Percentiles rank a stretch among this genome's conserved stretches.
Evolutionary conservation across 345 rosid species (phyloP).

Genomic region (Punica granatum): DNA sequence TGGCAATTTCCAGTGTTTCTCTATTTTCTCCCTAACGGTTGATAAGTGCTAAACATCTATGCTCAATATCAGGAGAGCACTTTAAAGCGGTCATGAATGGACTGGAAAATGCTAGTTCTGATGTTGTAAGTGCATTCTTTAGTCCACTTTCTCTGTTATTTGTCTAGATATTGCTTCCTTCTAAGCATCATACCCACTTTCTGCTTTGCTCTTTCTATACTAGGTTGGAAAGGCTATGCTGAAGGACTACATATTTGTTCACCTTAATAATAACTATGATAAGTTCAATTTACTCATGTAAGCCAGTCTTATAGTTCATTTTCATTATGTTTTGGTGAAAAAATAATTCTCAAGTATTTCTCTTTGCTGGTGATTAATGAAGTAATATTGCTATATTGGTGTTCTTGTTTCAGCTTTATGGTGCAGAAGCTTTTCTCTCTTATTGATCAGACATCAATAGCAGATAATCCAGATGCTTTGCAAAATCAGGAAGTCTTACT

Average conservation of each 20-base stretch:
- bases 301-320: slow-evolving; percentile 10
- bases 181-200: not conserved
- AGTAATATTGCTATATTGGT: slow-evolving; percentile 9
- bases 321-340: not conserved
- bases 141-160: slow-evolving; percentile 1
- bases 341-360: slow-evolving; percentile 4
- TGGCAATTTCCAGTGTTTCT: not conserved
- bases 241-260: slow-evolving; percentile 65
- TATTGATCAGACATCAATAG: slow-evolving; percentile 79
- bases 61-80: slow-evolving; percentile 55
- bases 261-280: slow-evolving; percentile 73
- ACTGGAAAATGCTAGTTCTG: slow-evolving; percentile 44
- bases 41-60: slow-evolving; percentile 5
- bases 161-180: not conserved
- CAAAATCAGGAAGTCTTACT: slow-evolving; percentile 95
- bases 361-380: not conserved
- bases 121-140: slow-evolving; percentile 34
- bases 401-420: slow-evolving; percentile 55
- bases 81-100: slow-evolving; percentile 63
- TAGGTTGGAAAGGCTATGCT: slow-evolving; percentile 82
- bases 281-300: slow-evolving; percentile 91
- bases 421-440: slow-evolving; percentile 95
- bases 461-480: slow-evolving; percentile 88
- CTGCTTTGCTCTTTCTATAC: slow-evolving; percentile 8
- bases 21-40: not conserved